Evolutionary conservation across 805 yeast species (phyloP).

Genomic region (Candida odintsovae): DNA sequence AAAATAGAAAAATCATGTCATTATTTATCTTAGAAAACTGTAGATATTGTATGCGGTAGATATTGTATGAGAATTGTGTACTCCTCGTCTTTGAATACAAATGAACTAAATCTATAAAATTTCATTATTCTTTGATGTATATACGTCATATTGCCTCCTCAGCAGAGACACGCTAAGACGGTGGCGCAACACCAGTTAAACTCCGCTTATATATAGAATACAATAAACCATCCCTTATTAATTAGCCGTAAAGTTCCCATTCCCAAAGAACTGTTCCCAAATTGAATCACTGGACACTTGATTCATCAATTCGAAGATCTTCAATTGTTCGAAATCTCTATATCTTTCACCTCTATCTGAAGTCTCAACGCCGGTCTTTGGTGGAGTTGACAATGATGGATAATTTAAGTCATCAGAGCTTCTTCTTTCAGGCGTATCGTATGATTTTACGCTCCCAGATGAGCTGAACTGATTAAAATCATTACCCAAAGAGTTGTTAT

Average conservation of each 20-base stretch:
- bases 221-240: not conserved
- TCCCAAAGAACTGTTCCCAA: conserved; percentile 60
- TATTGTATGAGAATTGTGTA: too few species aligned
- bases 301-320: conserved; percentile 53
- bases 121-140: too few species aligned
- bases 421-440: not conserved
- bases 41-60: too few species aligned
- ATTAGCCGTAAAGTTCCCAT: conserved; percentile 8
- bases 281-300: conserved; percentile 54
- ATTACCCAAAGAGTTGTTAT: not conserved
- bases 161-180: too few species aligned
- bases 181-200: too few species aligned
- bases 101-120: too few species aligned
- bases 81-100: too few species aligned
- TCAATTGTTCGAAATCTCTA: conserved; percentile 42
- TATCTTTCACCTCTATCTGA: not conserved
- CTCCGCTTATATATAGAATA: not conserved
- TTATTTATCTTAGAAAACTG: not conserved
- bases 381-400: conserved; percentile 21
- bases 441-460: not conserved
- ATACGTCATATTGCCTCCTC: too few species aligned
- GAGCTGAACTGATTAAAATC: not conserved
- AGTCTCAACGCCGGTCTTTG: conserved; percentile 2
- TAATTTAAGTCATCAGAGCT: conserved; percentile 13
- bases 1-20: not conserved